Evolutionary conservation across 2,329 filamentous ascomycete species (phyloP).

Genomic region (Talaromyces verruculosus): DNA sequence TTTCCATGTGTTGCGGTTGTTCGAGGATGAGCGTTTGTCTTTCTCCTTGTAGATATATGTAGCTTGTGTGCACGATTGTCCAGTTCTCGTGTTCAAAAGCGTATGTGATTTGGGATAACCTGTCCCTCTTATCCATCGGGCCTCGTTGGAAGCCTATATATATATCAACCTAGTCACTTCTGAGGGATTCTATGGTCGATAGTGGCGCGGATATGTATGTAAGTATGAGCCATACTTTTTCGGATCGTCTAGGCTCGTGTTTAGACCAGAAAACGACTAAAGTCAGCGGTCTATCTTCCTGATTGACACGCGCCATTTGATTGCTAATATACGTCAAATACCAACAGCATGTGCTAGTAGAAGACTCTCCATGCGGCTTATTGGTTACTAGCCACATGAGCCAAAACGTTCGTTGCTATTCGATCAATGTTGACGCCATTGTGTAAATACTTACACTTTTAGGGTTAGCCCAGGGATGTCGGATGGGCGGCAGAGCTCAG

Average conservation of each 20-base stretch:
- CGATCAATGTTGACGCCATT: not conserved
- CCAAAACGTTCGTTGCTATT: not conserved
- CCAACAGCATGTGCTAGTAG: not conserved
- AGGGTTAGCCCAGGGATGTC: not conserved
- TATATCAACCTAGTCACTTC: not conserved
- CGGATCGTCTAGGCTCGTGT: not conserved
- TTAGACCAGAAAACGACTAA: not conserved
- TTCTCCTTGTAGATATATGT: not conserved
- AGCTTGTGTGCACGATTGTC: not conserved
- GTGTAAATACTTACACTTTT: not conserved
- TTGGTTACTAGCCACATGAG: not conserved
- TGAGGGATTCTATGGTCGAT: not conserved
- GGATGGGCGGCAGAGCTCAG: not conserved
- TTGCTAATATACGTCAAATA: not conserved
- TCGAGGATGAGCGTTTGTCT: not conserved
- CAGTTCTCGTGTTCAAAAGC: not conserved
- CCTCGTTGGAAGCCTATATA: not conserved
- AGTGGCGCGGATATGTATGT: not conserved
- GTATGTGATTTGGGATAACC: not conserved
- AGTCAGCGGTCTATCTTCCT: not conserved
- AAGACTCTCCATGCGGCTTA: not conserved
- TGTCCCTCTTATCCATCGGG: not conserved
- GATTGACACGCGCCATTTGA: not conserved
- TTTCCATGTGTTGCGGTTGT: constrained; percentile 31
- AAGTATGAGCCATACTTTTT: not conserved